Evolutionary conservation across 805 yeast species (phyloP), one percentile per base, ranked within the genome.

Genomic region (Peterozyma xylosa): DNA sequence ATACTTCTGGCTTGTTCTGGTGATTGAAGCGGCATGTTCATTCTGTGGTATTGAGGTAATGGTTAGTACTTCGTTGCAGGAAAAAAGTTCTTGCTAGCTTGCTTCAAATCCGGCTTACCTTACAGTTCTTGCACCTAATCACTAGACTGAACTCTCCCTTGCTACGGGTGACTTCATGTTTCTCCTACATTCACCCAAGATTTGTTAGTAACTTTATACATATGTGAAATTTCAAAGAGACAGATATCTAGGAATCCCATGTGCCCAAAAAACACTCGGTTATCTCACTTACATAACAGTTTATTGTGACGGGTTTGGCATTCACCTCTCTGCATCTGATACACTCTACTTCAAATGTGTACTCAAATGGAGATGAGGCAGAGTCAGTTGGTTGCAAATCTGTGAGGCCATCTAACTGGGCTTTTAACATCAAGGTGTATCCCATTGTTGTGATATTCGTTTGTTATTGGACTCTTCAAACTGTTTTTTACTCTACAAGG

Each of bases 91-190:
- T 21, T 21, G 27, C 27, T 5, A 21, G 27, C 27, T 21, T 21
- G 27, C 27, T 21, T 21, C 27, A 21, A 5, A 21, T 7, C 7
- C 27, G 7, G 7, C 27, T 21, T 5, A 21, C 27, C 27, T 66
- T 68, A 62, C 96, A 88, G 48, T 69, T 67, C 47, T 77, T 76
- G 60, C 96, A 88, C 50, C 77, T 76, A 71, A 85, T 80, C 3
- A 83, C 81, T 56, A 89, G 86, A 49, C 81, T 86, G 7, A 96
- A 95, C 48, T 80, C 86, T 11, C 96, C 96, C 48, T 80, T 73
- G 37, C 90, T 76, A 0, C 86, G 88, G 1, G 74, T 59, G 21
- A 87, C 67, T 21, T 80, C 86, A 59, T 79, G 79, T 41, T 67
- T 62, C 50, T 83, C 96, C n/a, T n/a, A n/a, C n/a, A n/a, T n/a